Evolutionary conservation across 2,329 filamentous ascomycete species (phyloP), one percentile per base, ranked within the genome.

Genomic region (Trichophyton benhamiae): DNA sequence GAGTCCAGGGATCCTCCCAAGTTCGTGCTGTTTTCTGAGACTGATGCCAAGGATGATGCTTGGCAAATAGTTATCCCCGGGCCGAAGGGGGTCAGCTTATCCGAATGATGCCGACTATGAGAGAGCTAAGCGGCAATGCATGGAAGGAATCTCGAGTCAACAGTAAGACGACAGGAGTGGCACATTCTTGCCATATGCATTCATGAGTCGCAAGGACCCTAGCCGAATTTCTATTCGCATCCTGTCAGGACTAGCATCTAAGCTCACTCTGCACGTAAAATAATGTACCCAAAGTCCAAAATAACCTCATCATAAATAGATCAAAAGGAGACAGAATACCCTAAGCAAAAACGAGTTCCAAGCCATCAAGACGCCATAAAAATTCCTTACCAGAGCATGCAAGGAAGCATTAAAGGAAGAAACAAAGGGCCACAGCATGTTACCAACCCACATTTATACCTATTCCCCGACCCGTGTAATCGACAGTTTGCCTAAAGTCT

Each of bases 401-500:
- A 55, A 33, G n/a, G 3, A 25, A n/a, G 27, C 2, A 55, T 33
- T 13, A 36, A 25, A 20, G n/a, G 8, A 55, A 36, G 3, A n/a
- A 33, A 55, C 13, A 13, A 55, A 17, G n/a, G 52, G 27, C 13
- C 15, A 55, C 11, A 13, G 46, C 22, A 52, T 20, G 46, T 64
- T 67, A 72, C 53, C 75, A 60, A 41, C 69, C 70, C 25, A 88
- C 79, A 66, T 79, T 83, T 3, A 88, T 87, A 11, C 85, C 86
- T 65, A 92, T 88, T 0, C 87, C 87, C 63, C 78, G 79, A 0
- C 88, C 87, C 38, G 78, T 74, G 69, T 89, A 91, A 78, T 86
- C 84, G 13, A 97, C 74, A 25, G 76, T 79, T 72, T 94, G 85
- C 59, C 79, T 81, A 85, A 89, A 97, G 68, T 82, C 76, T 7